Base-by-base conservation (phyloP, 2,329 filamentous ascomycete species). In the Clathrospora elynae region DNA sequence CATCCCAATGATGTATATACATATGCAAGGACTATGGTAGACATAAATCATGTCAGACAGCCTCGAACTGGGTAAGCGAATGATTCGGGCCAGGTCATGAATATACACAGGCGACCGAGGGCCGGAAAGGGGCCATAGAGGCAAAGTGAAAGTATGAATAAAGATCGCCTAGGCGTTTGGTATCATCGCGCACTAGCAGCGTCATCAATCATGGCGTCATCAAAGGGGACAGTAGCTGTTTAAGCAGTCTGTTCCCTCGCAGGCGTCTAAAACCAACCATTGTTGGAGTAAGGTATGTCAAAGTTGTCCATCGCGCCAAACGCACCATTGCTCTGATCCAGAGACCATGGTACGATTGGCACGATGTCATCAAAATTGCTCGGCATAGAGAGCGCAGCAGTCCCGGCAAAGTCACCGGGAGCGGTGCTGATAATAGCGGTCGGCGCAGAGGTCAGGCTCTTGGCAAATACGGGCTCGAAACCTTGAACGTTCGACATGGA, bases 161-260 rank as follows among this genome's bases (percentile, higher is more conserved):
- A 51, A 47, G 51, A 55, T 57, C 35, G 46, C 46, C 46, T 51
- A 47, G 36, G 47, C 43, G 55, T 46, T 49, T 49, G 46, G 47
- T 55, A 55, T 55, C 56, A 55, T 51, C 38, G 46, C 47, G 50
- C 52, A 54, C 62, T 60, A 63, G 61, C 57, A 66, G 57, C 62
- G 61, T 71, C 67, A 67, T 69, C 56, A 67, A 52, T 71, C 68
- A 63, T 60, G 43, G 55, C 59, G 59, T 62, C 59, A 56, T 62
- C 57, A 62, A 56, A 55, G 23, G 48, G 33, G 51, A 39, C 43
- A 51, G 47, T 33, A 46, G 47, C 49, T 41, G 18, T 8, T 16
- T 22, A 26, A 49, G 44, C 42, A 35, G n/a, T 31, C 46, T 46
- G 40, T 25, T 31, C 42, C 48, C 51, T 54, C 47, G 40, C 44